Base-by-base conservation (phyloP, 108 stramenopile genomes). In the Fragilaria crotonensis region DNA sequence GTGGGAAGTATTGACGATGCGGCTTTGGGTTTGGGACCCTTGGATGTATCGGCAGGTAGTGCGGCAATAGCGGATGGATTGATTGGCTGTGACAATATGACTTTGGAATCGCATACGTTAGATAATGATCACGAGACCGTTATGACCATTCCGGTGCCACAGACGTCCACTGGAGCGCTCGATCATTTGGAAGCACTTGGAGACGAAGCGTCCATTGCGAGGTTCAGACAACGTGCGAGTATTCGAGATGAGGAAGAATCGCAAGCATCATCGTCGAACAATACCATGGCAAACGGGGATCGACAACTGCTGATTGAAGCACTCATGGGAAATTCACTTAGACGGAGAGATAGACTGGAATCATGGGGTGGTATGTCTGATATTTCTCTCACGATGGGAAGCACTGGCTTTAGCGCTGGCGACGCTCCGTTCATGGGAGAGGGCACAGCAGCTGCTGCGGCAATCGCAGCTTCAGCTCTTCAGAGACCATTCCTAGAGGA, bases 281-380 rank as follows among this genome's bases (percentile, higher is more conserved):
- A 68, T 0, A 62, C 64, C n/a, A 63, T 70, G 25, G 64, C 73
- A 49, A 61, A 62, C 20, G 57, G 49, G 30, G 32, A 58, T 25
- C 73, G 71, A 19, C 62, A 72, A 29, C 50, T 76, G 27, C 50
- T 81, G 52, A 30, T 81, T 60, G 75, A 81, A 53, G 80, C 80
- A 21, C 62, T 81, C 19, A 63, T 75, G 63, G 63, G 73, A 66
- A 22, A 25, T 33, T 32, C 19, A 36, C 17, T 33, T 21, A 30
- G 45, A 23, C 62, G 73, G 57, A 55, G 88, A 48, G 68, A 84
- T 49, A 79, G 90, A 32, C 45, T 81, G 5, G 90, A 91, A 51
- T 85, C 84, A 59, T 91, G 89, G 89, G 89, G 89, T 52, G 89
- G 78, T 20, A 91, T 91, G 89, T 87, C 86, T 18, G 89, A 91